phyloP scores from a whole-genome alignment of 495 filamentous ascomycete genomes.

The Penicillium soppii region DNA sequence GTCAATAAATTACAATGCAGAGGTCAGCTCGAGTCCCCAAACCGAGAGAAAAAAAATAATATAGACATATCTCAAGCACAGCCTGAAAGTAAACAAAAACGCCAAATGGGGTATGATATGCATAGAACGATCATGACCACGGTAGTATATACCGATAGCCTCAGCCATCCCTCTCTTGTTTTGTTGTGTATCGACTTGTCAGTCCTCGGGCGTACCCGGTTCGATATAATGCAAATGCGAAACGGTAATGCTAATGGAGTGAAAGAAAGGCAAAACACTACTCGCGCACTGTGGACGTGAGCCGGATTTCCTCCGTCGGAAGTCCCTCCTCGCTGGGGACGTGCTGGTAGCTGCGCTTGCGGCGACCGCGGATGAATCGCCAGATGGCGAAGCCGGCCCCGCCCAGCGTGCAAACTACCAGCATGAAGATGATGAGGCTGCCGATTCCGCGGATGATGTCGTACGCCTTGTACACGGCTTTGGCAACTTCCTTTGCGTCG shows the following conservation, averaged over 20 bases:
- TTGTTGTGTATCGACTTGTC: not conserved
- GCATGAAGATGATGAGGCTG: constrained; percentile 33
- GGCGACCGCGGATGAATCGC: constrained; percentile 24
- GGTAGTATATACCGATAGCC: constrained; percentile 19
- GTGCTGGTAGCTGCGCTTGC: constrained; percentile 31
- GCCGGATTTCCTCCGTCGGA: constrained; percentile 24
- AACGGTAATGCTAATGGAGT: constrained; percentile 18
- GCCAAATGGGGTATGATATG: constrained; percentile 29
- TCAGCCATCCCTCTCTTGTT: constrained; percentile 2
- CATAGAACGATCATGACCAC: constrained; percentile 24
- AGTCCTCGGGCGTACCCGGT: not conserved
- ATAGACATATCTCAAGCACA: not conserved
- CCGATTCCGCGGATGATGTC: constrained; percentile 37
- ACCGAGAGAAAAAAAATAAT: not conserved
- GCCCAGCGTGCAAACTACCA: constrained; percentile 25
- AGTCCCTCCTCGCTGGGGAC: constrained; percentile 35
- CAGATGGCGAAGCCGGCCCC: constrained; percentile 27
- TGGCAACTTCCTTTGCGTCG: constrained; percentile 33
- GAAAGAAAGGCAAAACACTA: constrained; percentile 4
- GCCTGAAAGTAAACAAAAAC: constrained; percentile 10
- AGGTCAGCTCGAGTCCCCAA: not conserved
- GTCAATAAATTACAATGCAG: not conserved
- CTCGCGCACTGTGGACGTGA: constrained; percentile 11
- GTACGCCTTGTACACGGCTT: constrained; percentile 33
- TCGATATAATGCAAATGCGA: constrained; percentile 6